phyloP scores from a whole-genome alignment of 805 yeast genomes.

The Ogataea ganodermae region DNA sequence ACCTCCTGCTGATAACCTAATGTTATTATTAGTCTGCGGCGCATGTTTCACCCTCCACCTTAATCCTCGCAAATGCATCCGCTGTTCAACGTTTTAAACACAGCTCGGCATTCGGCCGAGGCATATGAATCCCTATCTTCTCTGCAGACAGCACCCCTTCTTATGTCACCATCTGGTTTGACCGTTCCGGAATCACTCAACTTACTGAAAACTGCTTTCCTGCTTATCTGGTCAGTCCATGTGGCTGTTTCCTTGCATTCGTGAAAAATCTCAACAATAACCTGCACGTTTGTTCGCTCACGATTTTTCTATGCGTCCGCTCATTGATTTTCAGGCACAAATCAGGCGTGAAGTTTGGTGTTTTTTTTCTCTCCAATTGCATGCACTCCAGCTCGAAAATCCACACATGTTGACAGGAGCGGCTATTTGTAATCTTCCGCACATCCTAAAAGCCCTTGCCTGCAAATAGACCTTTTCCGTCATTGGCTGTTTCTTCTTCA shows the following conservation, averaged over 20 bases:
- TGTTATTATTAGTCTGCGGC: background rate
- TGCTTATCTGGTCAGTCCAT: background rate
- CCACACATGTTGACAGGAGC: too few relatives aligned
- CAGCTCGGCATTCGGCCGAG: too few relatives aligned
- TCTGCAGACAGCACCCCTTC: too few relatives aligned
- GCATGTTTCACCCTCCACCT: too few relatives aligned
- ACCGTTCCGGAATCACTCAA: background rate
- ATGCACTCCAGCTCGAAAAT: background rate
- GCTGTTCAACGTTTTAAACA: too few relatives aligned
- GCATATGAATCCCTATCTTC: too few relatives aligned
- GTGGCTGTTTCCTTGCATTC: constrained; percentile 1
- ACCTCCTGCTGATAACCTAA: background rate
- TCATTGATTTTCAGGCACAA: background rate
- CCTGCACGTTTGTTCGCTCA: background rate
- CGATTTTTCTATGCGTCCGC: background rate
- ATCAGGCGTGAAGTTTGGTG: background rate
- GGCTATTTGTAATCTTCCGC: background rate
- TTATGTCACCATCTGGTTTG: too few relatives aligned
- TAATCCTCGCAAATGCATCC: too few relatives aligned
- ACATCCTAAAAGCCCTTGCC: too few relatives aligned
- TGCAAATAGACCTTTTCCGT: too few relatives aligned
- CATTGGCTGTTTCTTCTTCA: too few relatives aligned
- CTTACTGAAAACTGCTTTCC: background rate
- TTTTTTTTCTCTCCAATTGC: background rate
- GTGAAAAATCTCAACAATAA: background rate